Evolutionary conservation across 768 basidiomycete genomes (phyloP).

Genomic region (Clitopilus passeckerianus): DNA sequence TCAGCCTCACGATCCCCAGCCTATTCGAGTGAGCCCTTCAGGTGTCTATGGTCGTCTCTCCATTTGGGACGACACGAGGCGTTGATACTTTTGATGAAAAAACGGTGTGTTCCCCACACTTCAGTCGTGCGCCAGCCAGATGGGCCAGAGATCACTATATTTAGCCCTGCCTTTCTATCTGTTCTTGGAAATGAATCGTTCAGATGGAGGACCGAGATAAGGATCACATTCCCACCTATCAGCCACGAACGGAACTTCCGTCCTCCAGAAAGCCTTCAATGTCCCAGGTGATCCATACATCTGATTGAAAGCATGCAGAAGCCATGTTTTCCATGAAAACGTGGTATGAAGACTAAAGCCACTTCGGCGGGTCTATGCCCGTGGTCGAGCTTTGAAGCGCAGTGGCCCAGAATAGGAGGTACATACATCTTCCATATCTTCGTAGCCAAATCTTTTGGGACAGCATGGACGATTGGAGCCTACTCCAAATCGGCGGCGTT

Average conservation of each 20-base stretch:
- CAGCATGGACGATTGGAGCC: neutral
- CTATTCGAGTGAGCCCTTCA: neutral
- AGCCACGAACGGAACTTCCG: neutral
- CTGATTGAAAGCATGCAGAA: neutral
- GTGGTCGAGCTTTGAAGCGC: neutral
- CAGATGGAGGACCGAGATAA: neutral
- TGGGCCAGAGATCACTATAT: neutral
- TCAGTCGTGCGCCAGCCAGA: neutral
- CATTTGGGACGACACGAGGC: neutral
- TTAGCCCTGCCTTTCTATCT: neutral
- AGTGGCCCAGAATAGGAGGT: neutral
- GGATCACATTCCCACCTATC: neutral
- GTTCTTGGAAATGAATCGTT: neutral
- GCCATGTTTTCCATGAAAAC: neutral
- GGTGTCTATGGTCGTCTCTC: neutral
- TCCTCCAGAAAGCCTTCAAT: neutral
- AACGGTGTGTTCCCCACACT: neutral
- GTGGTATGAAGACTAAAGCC: neutral
- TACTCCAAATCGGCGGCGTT: neutral
- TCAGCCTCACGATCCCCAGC: neutral
- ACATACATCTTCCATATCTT: neutral
- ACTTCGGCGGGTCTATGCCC: neutral
- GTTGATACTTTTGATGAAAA: neutral
- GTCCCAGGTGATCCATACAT: neutral
- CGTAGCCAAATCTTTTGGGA: neutral